These are phyloP conservation scores for Hypoxylon lienhwacheense DNA, from an alignment of 495 filamentous ascomycete genomes.

Conservation along the genomic window DNA sequence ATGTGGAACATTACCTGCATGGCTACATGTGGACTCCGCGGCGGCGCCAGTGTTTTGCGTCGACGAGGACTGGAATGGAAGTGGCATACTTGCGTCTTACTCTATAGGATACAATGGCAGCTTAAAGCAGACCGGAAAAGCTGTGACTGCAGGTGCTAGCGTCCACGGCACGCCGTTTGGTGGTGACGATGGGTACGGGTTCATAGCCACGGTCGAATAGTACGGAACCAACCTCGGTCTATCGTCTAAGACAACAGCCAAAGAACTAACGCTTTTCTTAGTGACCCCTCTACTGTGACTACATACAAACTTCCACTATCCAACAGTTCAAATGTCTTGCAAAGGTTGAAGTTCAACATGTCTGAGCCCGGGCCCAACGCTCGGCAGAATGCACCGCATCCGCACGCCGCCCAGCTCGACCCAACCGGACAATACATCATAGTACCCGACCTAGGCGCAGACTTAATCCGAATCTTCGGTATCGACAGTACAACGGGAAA, in stretches of 20 bases:
- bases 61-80: conserved; percentile 54
- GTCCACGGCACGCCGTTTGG: conserved; percentile 49
- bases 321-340: conserved; percentile 29
- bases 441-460: conserved; percentile 71
- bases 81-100: conserved; percentile 48
- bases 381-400: conserved; percentile 69
- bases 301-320: conserved; percentile 45
- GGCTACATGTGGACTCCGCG: conserved; percentile 54
- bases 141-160: conserved; percentile 43
- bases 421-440: conserved; percentile 66
- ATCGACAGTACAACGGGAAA: conserved; percentile 50
- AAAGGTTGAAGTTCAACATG: conserved; percentile 60
- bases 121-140: conserved; percentile 41
- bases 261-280: conserved; percentile 29
- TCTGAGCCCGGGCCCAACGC: conserved; percentile 53
- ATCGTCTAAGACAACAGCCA: too few relatives aligned
- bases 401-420: conserved; percentile 68
- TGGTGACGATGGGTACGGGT: conserved; percentile 42
- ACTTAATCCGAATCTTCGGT: conserved; percentile 64
- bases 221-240: conserved; percentile 30
- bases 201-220: conserved; percentile 54
- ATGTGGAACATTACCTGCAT: conserved; percentile 53
- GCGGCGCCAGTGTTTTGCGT: conserved; percentile 59
- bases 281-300: conserved; percentile 48
- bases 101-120: conserved; percentile 44